Conservation (phyloP, 192 early-diverging fungal species). For the Podochytrium sp. region DNA sequence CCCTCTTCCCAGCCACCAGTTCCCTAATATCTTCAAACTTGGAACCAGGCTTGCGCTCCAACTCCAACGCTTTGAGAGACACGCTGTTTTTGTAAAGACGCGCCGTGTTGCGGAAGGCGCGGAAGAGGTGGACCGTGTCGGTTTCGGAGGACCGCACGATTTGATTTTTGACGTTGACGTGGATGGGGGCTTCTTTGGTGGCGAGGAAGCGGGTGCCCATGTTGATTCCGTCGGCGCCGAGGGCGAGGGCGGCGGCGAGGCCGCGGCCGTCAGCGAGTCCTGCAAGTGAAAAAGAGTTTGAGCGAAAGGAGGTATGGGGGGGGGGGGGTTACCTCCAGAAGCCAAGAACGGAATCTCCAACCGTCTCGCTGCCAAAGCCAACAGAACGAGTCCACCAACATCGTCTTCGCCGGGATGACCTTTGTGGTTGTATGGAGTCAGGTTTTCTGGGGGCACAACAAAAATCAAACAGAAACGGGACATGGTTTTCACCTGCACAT, state of each 20-base stretch:
- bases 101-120: conserved; percentile 73
- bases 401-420: conserved; percentile 78
- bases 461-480: neutral
- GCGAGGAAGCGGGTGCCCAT: conserved; percentile 80
- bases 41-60: conserved; percentile 56
- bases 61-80: conserved; percentile 58
- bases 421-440: no score
- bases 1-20: conserved; percentile 57
- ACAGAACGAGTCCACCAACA: conserved; percentile 64
- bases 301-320: no score
- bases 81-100: conserved; percentile 72
- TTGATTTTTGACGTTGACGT: conserved; percentile 59
- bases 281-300: no score
- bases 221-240: conserved; percentile 59
- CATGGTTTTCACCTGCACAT: conserved; percentile 48
- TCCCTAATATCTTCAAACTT: conserved; percentile 65
- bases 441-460: neutral
- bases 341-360: conserved; percentile 73
- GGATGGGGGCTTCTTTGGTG: conserved; percentile 68
- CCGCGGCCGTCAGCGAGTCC: conserved; percentile 70
- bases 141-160: conserved; percentile 65
- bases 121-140: conserved; percentile 64
- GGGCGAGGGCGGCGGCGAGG: conserved; percentile 56
- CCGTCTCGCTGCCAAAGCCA: conserved; percentile 59
- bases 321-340: no score